These are phyloP conservation scores for Citrus inodora DNA, from an alignment of 345 rosid genomes.

Conservation along the genomic window DNA sequence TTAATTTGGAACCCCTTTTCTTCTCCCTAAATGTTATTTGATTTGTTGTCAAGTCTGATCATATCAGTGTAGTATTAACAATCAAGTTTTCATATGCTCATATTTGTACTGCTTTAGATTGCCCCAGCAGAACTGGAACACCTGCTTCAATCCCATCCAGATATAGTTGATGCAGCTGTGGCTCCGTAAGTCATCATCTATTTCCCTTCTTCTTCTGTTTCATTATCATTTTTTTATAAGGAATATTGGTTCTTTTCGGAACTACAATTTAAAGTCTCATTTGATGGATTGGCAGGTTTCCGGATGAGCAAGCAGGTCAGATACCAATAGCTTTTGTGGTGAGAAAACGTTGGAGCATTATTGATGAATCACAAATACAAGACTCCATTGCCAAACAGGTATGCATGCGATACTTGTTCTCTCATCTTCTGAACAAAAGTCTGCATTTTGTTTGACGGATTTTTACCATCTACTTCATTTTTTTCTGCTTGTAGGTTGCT, in stretches of 20 bases:
- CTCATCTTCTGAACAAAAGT: background rate
- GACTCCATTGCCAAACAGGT: constrained; percentile 41
- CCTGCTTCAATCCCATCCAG: constrained; percentile 47
- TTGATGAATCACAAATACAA: constrained; percentile 35
- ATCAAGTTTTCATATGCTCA: background rate
- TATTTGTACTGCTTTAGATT: constrained; percentile 30
- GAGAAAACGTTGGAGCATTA: constrained; percentile 30
- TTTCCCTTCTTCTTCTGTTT: background rate
- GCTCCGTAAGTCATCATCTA: constrained; percentile 36
- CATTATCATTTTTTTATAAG: no score
- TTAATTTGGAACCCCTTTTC: background rate
- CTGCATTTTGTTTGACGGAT: background rate
- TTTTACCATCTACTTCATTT: background rate
- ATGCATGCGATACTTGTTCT: background rate
- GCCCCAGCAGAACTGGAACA: constrained; percentile 64
- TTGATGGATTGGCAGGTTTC: constrained; percentile 32
- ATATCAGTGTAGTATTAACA: background rate
- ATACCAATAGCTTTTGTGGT: constrained; percentile 52
- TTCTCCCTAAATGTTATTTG: background rate
- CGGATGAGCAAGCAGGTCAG: constrained; percentile 56
- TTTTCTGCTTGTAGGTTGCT: constrained; percentile 36
- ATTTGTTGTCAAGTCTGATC: background rate
- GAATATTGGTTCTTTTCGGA: background rate
- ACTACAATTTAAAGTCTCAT: background rate
- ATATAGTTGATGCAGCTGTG: constrained; percentile 52